A percentile compares a stretch with the other conserved stretches of the same genome.
Conservation (phyloP, 2,329 filamentous ascomycete species). For the Alternaria postmessia region DNA sequence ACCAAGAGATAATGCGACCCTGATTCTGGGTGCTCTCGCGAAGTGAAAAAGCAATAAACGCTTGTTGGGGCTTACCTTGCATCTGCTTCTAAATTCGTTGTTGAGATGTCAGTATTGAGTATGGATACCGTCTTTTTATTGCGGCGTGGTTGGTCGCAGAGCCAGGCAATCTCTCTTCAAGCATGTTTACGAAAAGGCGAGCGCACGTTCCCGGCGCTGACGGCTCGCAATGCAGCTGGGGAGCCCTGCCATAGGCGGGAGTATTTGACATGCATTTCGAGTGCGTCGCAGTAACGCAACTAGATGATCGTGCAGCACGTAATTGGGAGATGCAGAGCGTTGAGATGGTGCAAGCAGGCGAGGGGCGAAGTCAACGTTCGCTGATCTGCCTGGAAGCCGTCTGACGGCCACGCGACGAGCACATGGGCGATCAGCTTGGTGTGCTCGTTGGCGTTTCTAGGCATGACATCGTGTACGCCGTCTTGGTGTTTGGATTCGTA, state of each 20-base stretch:
- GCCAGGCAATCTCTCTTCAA: conserved; percentile 4
- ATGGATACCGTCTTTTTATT: conserved; percentile 20
- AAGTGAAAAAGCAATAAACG: conserved; percentile 1
- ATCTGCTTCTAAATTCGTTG: neutral
- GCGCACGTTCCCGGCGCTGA: conserved; percentile 11
- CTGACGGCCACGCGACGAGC: conserved; percentile 23
- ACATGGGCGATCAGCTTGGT: conserved; percentile 22
- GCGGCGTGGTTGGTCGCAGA: conserved; percentile 17
- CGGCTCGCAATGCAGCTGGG: neutral
- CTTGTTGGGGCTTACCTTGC: conserved; percentile 1
- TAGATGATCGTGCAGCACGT: conserved; percentile 21
- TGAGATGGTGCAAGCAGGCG: neutral
- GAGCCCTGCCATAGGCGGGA: conserved; percentile 5
- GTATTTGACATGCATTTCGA: conserved; percentile 12
- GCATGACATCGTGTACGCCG: conserved; percentile 9
- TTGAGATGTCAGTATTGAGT: conserved; percentile 12
- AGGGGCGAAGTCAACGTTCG: conserved; percentile 3
- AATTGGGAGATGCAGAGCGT: conserved; percentile 11
- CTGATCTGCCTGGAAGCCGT: conserved; percentile 4
- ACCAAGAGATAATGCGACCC: conserved; percentile 2
- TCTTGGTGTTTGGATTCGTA: conserved; percentile 11
- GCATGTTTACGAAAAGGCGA: neutral
- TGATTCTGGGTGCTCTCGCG: neutral
- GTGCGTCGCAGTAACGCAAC: conserved; percentile 14
- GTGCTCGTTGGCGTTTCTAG: conserved; percentile 12